Conservation (phyloP, 1,284 basidiomycete species). For the Chalciporus piperatoides region DNA sequence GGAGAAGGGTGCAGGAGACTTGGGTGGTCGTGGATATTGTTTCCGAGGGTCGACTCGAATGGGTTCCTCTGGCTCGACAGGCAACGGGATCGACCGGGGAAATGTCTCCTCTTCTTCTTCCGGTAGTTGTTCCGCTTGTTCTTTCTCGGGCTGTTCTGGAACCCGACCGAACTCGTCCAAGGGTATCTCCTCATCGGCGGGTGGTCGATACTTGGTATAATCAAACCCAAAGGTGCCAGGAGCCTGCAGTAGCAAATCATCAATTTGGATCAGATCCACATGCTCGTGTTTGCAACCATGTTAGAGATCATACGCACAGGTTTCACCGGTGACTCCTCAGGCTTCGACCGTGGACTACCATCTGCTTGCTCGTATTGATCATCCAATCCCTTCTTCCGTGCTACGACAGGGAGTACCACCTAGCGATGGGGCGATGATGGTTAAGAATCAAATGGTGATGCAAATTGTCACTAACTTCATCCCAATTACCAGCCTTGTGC, state of each 20-base stretch:
- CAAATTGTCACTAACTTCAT: slow-evolving; percentile 52
- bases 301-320: slow-evolving; percentile 44
- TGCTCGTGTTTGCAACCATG: slow-evolving; percentile 2
- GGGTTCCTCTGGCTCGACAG: slow-evolving; percentile 21
- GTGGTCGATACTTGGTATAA: slow-evolving; percentile 57
- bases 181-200: slow-evolving; percentile 43
- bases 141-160: slow-evolving; percentile 17
- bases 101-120: slow-evolving; percentile 16
- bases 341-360: slow-evolving; percentile 55
- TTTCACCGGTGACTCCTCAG: slow-evolving; percentile 38
- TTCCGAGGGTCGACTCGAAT: slow-evolving; percentile 29
- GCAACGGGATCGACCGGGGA: slow-evolving; percentile 4
- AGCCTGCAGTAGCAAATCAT: slow-evolving; percentile 43
- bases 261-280: slow-evolving; percentile 1
- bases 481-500: slow-evolving; percentile 65
- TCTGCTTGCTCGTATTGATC: slow-evolving; percentile 62
- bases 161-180: slow-evolving; percentile 64
- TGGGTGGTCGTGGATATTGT: slow-evolving; percentile 32
- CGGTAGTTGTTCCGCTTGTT: slow-evolving; percentile 9
- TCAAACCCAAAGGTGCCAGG: slow-evolving; percentile 81
- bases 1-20: slow-evolving; percentile 58
- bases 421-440: not conserved
- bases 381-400: slow-evolving; percentile 75
- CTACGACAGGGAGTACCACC: slow-evolving; percentile 72
- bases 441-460: slow-evolving; percentile 1